Conservation (phyloP, 2,329 filamentous ascomycete species). For the Sclerotinia nivalis region DNA sequence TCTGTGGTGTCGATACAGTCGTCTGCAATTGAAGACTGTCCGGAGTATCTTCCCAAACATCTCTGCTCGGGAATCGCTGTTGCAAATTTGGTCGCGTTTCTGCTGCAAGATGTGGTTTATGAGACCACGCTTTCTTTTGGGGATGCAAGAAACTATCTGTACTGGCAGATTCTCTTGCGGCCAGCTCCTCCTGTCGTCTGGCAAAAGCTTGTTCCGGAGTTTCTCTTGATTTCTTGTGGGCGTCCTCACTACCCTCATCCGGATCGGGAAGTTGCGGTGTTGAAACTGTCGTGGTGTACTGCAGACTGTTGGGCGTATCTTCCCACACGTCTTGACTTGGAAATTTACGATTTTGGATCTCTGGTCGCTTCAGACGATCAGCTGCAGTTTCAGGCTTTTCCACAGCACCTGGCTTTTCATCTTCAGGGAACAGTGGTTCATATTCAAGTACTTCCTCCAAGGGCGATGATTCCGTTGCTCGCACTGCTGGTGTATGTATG, state of each 20-base stretch:
- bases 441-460: slow-evolving; percentile 91
- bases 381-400: slow-evolving; percentile 53
- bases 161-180: slow-evolving; percentile 53
- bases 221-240: slow-evolving; percentile 17
- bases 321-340: slow-evolving; percentile 98
- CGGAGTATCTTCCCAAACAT: slow-evolving; percentile 93
- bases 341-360: slow-evolving; percentile 67
- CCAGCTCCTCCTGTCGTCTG: slow-evolving; percentile 64
- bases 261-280: slow-evolving; percentile 64
- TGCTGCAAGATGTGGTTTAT: slow-evolving; percentile 53
- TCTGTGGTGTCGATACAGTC: slow-evolving; percentile 61
- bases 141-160: slow-evolving; percentile 55
- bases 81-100: slow-evolving; percentile 57
- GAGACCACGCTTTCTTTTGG: slow-evolving; percentile 52
- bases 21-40: slow-evolving; percentile 80
- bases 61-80: slow-evolving; percentile 83
- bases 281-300: slow-evolving; percentile 77
- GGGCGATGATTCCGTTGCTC: slow-evolving; percentile 60
- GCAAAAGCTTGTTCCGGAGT: slow-evolving; percentile 67
- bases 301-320: slow-evolving; percentile 83
- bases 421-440: slow-evolving; percentile 88
- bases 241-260: slow-evolving; percentile 43
- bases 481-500: slow-evolving; percentile 54
- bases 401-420: slow-evolving; percentile 53
- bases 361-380: slow-evolving; percentile 57